A percentile compares a stretch with the other conserved stretches of the same genome.
These are phyloP conservation scores for Leccinum subrobustum DNA, from an alignment of 1,284 basidiomycete genomes.

Conservation along the genomic window DNA sequence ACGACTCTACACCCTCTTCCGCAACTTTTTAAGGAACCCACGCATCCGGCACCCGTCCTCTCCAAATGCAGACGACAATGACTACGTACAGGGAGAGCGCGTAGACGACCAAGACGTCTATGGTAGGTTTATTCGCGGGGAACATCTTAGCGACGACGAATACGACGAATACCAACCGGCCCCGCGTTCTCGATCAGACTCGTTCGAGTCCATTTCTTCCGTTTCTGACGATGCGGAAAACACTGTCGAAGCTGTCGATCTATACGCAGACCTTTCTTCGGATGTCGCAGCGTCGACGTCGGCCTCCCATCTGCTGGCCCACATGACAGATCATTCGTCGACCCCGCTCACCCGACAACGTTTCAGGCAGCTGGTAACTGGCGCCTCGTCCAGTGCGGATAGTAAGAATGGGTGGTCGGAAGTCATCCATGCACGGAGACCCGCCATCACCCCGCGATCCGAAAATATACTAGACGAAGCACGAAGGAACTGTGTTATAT, in stretches of 20 bases:
- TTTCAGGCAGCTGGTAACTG: slow-evolving; percentile 39
- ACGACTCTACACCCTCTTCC: slow-evolving; percentile 33
- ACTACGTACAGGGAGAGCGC: slow-evolving; percentile 8
- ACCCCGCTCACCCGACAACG: slow-evolving; percentile 48
- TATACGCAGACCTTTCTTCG: slow-evolving; percentile 47
- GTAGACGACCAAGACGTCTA: slow-evolving; percentile 42
- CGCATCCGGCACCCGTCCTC: slow-evolving; percentile 2
- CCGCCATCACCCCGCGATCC: slow-evolving; percentile 13
- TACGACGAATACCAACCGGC: slow-evolving; percentile 45
- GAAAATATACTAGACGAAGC: slow-evolving; percentile 33
- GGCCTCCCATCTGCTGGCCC: slow-evolving; percentile 49
- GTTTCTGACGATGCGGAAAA: slow-evolving; percentile 30
- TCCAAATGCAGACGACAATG: slow-evolving; percentile 3
- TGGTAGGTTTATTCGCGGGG: slow-evolving; percentile 59
- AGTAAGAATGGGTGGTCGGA: slow-evolving; percentile 28
- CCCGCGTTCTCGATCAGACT: slow-evolving; percentile 23
- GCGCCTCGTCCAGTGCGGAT: slow-evolving; percentile 5
- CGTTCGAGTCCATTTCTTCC: slow-evolving; percentile 27
- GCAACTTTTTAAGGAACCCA: slow-evolving; percentile 24
- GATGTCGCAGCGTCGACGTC: slow-evolving; percentile 31
- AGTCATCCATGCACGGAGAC: slow-evolving; percentile 24
- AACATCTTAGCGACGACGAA: slow-evolving; percentile 54
- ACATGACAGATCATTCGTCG: slow-evolving; percentile 41
- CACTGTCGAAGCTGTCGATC: slow-evolving; percentile 35
- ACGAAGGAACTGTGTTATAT: slow-evolving; percentile 63